phyloP scores from a whole-genome alignment of 2,329 filamentous ascomycete species.

The Colletotrichum cuscutae region DNA sequence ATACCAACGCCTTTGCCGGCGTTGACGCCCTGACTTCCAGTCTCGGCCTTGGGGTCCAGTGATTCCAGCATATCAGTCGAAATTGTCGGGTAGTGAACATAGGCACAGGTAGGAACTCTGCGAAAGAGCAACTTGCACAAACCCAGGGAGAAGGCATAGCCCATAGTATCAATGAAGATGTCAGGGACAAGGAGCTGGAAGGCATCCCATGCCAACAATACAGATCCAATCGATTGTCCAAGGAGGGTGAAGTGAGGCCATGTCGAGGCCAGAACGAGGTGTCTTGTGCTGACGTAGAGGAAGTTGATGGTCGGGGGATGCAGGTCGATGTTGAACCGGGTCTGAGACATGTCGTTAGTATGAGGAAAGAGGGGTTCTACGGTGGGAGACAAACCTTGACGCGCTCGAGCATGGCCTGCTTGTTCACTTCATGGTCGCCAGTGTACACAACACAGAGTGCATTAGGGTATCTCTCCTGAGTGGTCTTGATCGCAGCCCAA shows the following conservation, averaged over 20 bases:
- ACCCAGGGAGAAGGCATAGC: constrained; percentile 90
- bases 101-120: constrained; percentile 84
- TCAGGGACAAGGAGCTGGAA: constrained; percentile 93
- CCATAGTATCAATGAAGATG: constrained; percentile 97
- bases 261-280: constrained; percentile 85
- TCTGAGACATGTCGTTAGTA: constrained; percentile 54
- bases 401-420: constrained; percentile 79
- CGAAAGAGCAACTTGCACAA: constrained; percentile 86
- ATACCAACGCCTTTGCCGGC: constrained; percentile 81
- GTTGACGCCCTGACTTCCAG: constrained; percentile 78
- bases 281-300: constrained; percentile 88
- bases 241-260: constrained; percentile 94
- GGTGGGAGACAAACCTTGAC: constrained; percentile 69
- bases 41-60: constrained; percentile 70
- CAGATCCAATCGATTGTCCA: constrained; percentile 90
- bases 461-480: constrained; percentile 87
- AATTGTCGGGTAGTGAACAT: constrained; percentile 98
- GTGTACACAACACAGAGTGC: constrained; percentile 95
- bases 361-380: not conserved
- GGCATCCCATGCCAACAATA: constrained; percentile 90
- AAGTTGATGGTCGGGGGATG: constrained; percentile 86
- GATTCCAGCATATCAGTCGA: constrained; percentile 96
- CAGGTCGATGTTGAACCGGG: constrained; percentile 91
- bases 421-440: constrained; percentile 89
- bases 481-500: constrained; percentile 94